Conservation (phyloP, 2,329 filamentous ascomycete genomes). For the Colletotrichum noveboracense region DNA sequence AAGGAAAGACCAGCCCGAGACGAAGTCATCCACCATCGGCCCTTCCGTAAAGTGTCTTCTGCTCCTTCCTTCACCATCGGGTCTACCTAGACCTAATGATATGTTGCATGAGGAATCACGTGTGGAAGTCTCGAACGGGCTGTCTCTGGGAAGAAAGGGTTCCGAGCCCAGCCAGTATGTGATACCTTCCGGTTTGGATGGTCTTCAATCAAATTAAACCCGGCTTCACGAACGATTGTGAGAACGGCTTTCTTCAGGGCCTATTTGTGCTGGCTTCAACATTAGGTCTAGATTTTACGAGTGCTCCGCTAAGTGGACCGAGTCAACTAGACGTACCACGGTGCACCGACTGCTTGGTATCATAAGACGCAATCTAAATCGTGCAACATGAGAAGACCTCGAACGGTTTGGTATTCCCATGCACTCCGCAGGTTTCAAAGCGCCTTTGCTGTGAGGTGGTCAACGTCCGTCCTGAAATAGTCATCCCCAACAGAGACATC, state of each 20-base stretch:
- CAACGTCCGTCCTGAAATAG: neutral
- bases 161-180: accelerated
- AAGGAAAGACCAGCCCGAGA: neutral
- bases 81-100: neutral
- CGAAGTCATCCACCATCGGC: neutral
- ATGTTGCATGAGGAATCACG: neutral
- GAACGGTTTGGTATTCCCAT: accelerated
- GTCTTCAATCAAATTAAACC: accelerated
- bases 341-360: neutral
- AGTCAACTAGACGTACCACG: neutral
- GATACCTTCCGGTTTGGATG: neutral
- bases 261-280: neutral
- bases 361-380: accelerated
- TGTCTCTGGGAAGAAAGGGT: accelerated
- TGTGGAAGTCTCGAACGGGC: neutral
- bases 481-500: neutral
- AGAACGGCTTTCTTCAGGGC: accelerated
- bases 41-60: accelerated
- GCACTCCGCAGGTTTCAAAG: neutral
- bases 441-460: too few species aligned
- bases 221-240: accelerated
- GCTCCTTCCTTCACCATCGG: neutral
- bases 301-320: neutral
- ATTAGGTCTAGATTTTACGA: accelerated
- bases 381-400: neutral